Base-by-base conservation (phyloP, 352 stramenopile genomes). In the Globisporangium spinosum region DNA sequence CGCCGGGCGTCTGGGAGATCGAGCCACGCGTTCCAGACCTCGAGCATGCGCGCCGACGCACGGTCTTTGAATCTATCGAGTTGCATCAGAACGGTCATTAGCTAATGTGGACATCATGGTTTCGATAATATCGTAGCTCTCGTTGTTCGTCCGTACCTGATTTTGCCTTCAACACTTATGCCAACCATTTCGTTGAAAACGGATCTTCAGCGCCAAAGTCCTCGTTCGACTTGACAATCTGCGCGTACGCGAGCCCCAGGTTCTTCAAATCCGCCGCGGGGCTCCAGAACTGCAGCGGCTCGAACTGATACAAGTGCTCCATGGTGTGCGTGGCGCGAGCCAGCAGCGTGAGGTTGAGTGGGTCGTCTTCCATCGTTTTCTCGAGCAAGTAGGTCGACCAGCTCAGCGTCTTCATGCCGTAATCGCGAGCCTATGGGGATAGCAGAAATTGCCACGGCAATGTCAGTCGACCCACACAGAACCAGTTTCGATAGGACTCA, bases 211-310 rank as follows among this genome's bases (percentile, higher is more conserved):
- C 67, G 9, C 27, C 35, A 67, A 90, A 91, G 12, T 85, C 77
- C 17, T 85, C 43, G n/a, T 69, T 82, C n/a, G 85, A 87, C 64
- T 89, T 89, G 47, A 98, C 85, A 20, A 98, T 97, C 73, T 98
- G 89, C 43, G 97, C 90, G 62, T 98, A 98, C 25, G 87, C 93
- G 2, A 98, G 73, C 23, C 94, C 96, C 13, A 97, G 70, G 73
- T 98, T 98, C 78, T 98, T 98, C 23, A 97, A 75, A 51, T 89
- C 87, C 1, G 77, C 77, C 5, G 75, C 80, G 3, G 78, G 64
- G 20, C 64, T 82, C 71, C 86, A 89, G 51, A 94, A 92, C 34
- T 87, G 74, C 4, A n/a, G 56, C 12, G 82, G 79, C 61, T 91
- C 79, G 57, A 94, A 84, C 67, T 93, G 85, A 59, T 82, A 80